Conservation (phyloP, 257 asterid species). For the Linaria vulgaris region DNA sequence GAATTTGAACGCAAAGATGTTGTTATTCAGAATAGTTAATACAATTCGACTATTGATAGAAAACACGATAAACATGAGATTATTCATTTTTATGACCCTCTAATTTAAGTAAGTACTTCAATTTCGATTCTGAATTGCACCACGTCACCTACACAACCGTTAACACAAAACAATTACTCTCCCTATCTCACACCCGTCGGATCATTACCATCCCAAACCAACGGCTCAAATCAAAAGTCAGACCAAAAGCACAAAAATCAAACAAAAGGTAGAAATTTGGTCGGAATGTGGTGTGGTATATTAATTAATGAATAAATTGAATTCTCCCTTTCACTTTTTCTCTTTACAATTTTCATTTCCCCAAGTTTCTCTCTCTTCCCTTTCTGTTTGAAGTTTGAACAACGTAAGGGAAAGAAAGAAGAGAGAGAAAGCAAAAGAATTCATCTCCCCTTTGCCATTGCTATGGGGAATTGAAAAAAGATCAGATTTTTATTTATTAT, state of each 20-base stretch:
- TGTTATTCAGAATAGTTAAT: too few relatives aligned
- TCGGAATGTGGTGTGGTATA: constrained; percentile 43
- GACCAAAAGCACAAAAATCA: constrained; percentile 38
- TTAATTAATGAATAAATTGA: constrained; percentile 35
- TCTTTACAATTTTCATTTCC: neutral
- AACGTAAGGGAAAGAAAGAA: neutral
- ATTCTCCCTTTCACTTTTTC: neutral
- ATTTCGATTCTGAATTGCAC: too few relatives aligned
- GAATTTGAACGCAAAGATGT: too few relatives aligned
- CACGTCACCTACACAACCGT: too few relatives aligned
- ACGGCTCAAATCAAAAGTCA: constrained; percentile 31
- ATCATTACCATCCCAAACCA: constrained; percentile 21
- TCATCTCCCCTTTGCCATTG: neutral
- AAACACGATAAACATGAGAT: too few relatives aligned
- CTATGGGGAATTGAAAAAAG: constrained; percentile 16
- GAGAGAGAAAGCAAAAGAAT: neutral
- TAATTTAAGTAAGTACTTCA: too few relatives aligned
- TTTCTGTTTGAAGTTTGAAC: neutral
- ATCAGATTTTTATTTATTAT: neutral
- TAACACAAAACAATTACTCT: too few relatives aligned
- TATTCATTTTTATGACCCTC: too few relatives aligned
- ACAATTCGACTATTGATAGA: too few relatives aligned
- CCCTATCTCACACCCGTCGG: constrained; percentile 32
- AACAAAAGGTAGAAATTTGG: constrained; percentile 35
- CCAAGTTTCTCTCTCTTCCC: constrained; percentile 7